Evolutionary conservation across 306 rosid genomes (phyloP).

Genomic region (Glycine tomentella): DNA sequence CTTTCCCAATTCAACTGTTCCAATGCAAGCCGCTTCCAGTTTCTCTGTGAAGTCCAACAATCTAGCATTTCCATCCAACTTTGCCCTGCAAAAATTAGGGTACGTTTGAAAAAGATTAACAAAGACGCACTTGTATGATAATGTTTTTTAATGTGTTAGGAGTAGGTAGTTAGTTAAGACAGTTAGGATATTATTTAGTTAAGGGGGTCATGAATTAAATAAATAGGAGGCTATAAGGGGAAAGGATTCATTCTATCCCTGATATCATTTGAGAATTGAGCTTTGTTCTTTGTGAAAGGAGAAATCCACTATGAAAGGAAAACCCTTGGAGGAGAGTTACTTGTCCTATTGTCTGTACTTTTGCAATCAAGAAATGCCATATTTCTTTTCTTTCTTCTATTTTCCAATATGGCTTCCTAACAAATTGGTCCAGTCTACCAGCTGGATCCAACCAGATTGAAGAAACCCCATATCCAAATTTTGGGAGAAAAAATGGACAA

Average conservation of each 20-base stretch:
- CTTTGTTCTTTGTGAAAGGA: not conserved
- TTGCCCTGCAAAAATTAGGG: constrained; percentile 66
- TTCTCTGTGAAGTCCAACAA: constrained; percentile 76
- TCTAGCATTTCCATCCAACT: constrained; percentile 80
- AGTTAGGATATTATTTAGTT: not conserved
- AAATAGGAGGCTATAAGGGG: not conserved
- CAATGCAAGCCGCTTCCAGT: constrained; percentile 86
- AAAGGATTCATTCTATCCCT: not conserved
- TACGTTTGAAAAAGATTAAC: not conserved
- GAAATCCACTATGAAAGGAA: not conserved
- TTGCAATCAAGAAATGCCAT: not conserved
- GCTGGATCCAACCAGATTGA: not conserved
- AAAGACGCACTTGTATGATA: not conserved
- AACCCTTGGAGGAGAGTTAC: not conserved
- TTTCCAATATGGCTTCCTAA: not conserved
- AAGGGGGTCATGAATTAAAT: not conserved
- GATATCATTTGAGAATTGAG: not conserved
- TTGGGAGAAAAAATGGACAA: not conserved
- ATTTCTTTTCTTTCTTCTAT: not conserved
- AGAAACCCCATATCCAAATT: not conserved
- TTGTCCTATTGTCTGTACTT: not conserved
- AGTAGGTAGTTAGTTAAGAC: not conserved
- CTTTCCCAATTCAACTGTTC: constrained; percentile 86
- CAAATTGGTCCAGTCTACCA: not conserved
- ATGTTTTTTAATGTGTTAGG: not conserved